Percentiles rank a stretch among this genome's conserved stretches.
These are phyloP conservation scores for Hirschioporus abietinus DNA, from an alignment of 768 basidiomycete species.

Conservation along the genomic window DNA sequence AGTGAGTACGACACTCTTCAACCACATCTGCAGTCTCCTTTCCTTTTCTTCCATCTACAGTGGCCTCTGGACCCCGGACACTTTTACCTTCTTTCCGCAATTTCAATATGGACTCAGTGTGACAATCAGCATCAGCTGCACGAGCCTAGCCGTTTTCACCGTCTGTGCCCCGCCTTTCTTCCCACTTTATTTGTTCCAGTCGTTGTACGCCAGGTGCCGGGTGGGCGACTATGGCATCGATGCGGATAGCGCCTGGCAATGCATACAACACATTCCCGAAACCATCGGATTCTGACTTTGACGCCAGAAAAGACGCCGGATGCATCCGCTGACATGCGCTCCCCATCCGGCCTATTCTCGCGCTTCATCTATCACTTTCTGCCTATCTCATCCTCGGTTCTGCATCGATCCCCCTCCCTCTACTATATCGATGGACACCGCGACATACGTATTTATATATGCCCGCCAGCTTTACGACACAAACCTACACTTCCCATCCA, in stretches of 20 bases:
- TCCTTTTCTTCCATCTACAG: too few relatives aligned
- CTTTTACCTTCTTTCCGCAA: too few relatives aligned
- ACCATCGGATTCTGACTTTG: neutral
- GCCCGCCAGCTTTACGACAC: too few relatives aligned
- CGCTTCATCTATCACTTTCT: too few relatives aligned
- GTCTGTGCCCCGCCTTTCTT: neutral
- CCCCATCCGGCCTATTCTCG: too few relatives aligned
- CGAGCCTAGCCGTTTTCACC: neutral
- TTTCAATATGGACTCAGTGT: neutral
- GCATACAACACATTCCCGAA: slow-evolving; percentile 5
- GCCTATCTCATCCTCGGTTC: too few relatives aligned
- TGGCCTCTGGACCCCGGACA: neutral
- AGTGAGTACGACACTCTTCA: too few relatives aligned
- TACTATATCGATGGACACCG: neutral
- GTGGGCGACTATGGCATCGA: slow-evolving; percentile 4
- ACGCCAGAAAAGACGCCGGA: neutral
- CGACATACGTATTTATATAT: too few relatives aligned
- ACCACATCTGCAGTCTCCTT: neutral
- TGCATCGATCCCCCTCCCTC: too few relatives aligned
- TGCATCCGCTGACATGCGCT: too few relatives aligned
- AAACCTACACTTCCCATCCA: too few relatives aligned
- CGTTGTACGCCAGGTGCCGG: slow-evolving; percentile 8
- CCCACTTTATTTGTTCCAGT: neutral
- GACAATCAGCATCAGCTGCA: neutral
- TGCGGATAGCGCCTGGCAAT: slow-evolving; percentile 7